A percentile compares a stretch with the other conserved stretches of the same genome.
These are phyloP conservation scores for Barnettozyma populi DNA, from an alignment of 805 yeast genomes.

Conservation along the genomic window DNA sequence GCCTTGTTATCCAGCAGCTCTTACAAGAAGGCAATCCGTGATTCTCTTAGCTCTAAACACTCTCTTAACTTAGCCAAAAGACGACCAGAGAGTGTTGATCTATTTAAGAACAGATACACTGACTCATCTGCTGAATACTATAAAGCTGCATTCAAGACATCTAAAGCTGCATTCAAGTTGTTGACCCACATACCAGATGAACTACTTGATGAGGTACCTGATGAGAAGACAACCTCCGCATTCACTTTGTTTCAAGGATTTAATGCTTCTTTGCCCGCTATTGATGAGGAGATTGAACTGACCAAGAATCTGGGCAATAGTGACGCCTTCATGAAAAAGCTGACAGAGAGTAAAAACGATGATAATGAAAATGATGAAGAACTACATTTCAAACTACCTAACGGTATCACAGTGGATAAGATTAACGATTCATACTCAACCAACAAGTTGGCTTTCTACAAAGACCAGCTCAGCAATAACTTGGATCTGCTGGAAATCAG, in stretches of 20 bases:
- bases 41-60: slow-evolving; percentile 33
- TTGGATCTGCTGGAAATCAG: slow-evolving; percentile 55
- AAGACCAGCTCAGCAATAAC: slow-evolving; percentile 36
- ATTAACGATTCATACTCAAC: slow-evolving; percentile 39
- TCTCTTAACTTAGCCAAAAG: slow-evolving; percentile 28
- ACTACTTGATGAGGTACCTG: slow-evolving; percentile 49
- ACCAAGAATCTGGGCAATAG: slow-evolving; percentile 22
- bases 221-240: slow-evolving; percentile 24
- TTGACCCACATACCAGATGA: slow-evolving; percentile 57
- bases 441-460: slow-evolving; percentile 32
- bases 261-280: slow-evolving; percentile 48
- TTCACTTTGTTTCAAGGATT: slow-evolving; percentile 69
- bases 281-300: slow-evolving; percentile 37
- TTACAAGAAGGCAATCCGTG: slow-evolving; percentile 43
- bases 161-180: slow-evolving; percentile 41
- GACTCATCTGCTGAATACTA: slow-evolving; percentile 32
- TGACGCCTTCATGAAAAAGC: slow-evolving; percentile 14
- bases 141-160: slow-evolving; percentile 30
- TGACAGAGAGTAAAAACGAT: slow-evolving; percentile 21
- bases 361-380: slow-evolving; percentile 19
- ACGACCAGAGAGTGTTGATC: slow-evolving; percentile 23
- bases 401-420: slow-evolving; percentile 36
- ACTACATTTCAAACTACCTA: slow-evolving; percentile 29
- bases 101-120: slow-evolving; percentile 25
- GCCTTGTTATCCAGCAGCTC: slow-evolving; percentile 34